These are phyloP conservation scores for Raffaelea ambrosiae DNA, from an alignment of 2,329 filamentous ascomycete genomes.

Conservation along the genomic window DNA sequence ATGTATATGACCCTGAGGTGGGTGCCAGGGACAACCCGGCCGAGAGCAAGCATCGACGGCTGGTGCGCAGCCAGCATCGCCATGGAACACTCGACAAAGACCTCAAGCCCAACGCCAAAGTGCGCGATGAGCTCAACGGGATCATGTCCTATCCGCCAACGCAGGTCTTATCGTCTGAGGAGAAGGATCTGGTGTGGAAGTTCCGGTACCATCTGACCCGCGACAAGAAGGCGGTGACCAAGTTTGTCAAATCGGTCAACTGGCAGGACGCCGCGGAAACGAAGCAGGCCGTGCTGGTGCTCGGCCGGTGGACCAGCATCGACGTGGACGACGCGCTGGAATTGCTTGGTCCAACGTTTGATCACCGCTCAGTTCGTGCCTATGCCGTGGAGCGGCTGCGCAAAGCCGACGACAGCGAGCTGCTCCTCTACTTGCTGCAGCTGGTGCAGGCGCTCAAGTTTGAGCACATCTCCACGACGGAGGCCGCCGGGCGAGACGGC, in stretches of 20 bases:
- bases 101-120: constrained; percentile 90
- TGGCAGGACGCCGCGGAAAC: constrained; percentile 15
- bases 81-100: constrained; percentile 94
- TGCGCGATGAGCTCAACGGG: constrained; percentile 83
- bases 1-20: constrained; percentile 89
- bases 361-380: constrained; percentile 77
- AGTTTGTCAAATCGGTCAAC: constrained; percentile 77
- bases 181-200: constrained; percentile 95
- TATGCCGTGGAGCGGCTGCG: constrained; percentile 89
- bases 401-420: constrained; percentile 86
- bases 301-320: constrained; percentile 92
- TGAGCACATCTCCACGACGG: constrained; percentile 61
- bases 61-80: constrained; percentile 82
- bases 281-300: constrained; percentile 79
- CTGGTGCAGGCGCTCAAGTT: constrained; percentile 95
- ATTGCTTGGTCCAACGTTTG: constrained; percentile 83
- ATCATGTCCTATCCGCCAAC: constrained; percentile 92
- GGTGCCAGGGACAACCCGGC: constrained; percentile 86
- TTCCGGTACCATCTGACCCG: constrained; percentile 90
- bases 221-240: constrained; percentile 87
- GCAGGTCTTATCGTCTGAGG: constrained; percentile 76
- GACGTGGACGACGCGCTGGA: constrained; percentile 96
- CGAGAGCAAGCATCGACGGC: constrained; percentile 84
- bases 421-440: constrained; percentile 85
- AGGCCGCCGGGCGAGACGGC: constrained; percentile 27